Conservation (phyloP, 2,329 filamentous ascomycete species). For the Talaromyces amestolkiae region DNA sequence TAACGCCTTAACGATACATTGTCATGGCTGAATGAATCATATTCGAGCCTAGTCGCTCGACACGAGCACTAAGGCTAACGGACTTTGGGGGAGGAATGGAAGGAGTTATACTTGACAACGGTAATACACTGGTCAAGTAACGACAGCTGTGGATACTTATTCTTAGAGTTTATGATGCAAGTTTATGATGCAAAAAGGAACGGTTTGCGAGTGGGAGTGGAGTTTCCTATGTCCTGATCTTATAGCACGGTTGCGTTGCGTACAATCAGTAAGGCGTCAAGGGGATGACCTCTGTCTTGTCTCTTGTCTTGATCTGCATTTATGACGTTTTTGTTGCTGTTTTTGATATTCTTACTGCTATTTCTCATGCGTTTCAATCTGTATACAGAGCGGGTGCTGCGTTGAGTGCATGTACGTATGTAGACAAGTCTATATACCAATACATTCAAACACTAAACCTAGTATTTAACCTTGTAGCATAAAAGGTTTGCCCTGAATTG, state of each 20-base stretch:
- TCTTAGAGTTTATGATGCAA: neutral
- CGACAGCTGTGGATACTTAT: neutral
- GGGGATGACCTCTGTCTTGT: slow-evolving; percentile 9
- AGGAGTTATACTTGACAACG: neutral
- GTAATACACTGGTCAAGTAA: neutral
- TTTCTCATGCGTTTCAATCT: slow-evolving; percentile 5
- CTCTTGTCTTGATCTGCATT: slow-evolving; percentile 1
- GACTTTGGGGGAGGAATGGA: neutral
- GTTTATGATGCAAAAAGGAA: neutral
- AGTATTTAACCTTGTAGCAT: neutral
- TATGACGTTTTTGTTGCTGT: neutral
- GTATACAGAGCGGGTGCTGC: slow-evolving; percentile 10
- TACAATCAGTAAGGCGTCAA: slow-evolving; percentile 4
- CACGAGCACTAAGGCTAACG: slow-evolving; percentile 1
- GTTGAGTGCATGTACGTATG: slow-evolving; percentile 2
- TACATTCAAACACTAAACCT: neutral
- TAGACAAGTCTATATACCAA: neutral
- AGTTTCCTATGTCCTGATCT: slow-evolving; percentile 10
- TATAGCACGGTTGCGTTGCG: slow-evolving; percentile 11
- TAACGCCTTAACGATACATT: slow-evolving; percentile 19
- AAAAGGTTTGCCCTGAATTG: neutral
- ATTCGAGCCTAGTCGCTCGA: slow-evolving; percentile 4
- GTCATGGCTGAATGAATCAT: slow-evolving; percentile 12
- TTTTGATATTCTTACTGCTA: neutral
- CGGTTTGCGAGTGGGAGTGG: neutral